phyloP scores from a whole-genome alignment of 176 grass and related monocot species.

The Bromus sterilis region DNA sequence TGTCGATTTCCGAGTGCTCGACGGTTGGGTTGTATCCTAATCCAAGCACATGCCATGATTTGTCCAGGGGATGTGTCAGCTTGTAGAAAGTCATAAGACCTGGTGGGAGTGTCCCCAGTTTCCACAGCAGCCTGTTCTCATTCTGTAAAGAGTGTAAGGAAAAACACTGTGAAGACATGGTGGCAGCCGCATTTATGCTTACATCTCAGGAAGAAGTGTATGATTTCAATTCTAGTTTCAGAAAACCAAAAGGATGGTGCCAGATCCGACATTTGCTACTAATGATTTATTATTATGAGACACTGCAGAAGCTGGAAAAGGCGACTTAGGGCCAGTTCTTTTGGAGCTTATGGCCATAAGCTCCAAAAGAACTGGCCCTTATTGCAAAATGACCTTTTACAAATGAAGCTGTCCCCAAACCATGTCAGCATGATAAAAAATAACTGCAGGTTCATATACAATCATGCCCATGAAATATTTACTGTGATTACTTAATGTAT shows the following conservation, averaged over 20 bases:
- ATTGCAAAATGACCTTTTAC: background rate
- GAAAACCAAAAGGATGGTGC: background rate
- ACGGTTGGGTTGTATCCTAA: constrained; percentile 39
- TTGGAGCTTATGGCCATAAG: no score
- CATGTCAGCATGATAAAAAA: background rate
- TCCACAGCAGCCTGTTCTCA: constrained; percentile 46
- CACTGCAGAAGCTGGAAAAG: background rate
- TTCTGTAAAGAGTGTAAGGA: background rate
- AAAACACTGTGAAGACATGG: background rate
- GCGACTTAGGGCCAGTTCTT: no score
- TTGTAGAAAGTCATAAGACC: constrained; percentile 46
- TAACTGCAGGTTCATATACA: background rate
- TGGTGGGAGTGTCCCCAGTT: constrained; percentile 34
- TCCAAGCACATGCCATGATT: constrained; percentile 48
- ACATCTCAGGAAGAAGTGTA: background rate
- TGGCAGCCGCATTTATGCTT: background rate
- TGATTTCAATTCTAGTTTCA: background rate
- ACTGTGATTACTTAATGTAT: background rate
- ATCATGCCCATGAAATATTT: background rate
- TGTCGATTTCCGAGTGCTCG: constrained; percentile 33
- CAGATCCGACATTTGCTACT: background rate
- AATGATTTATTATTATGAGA: background rate
- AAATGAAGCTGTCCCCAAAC: background rate
- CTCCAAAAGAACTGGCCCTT: no score
- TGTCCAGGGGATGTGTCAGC: constrained; percentile 38